Conservation (phyloP, 306 rosid genomes). For the Prosopis cineraria region DNA sequence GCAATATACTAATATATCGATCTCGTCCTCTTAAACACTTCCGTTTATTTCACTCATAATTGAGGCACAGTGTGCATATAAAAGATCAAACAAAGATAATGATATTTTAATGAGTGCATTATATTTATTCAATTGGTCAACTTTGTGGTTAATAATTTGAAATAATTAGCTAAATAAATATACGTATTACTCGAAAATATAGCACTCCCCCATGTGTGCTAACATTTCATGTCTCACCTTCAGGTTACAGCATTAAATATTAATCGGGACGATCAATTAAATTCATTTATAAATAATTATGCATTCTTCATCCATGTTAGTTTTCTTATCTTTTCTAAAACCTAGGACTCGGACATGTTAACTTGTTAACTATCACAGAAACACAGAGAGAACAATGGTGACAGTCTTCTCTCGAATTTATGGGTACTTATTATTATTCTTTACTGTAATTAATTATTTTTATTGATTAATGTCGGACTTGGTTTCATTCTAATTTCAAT, state of each 20-base stretch:
- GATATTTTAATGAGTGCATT: conserved; percentile 14
- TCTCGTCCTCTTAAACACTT: not conserved
- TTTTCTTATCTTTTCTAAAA: not conserved
- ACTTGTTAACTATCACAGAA: not conserved
- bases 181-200: not conserved
- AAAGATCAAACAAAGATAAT: not conserved
- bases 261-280: not conserved
- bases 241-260: not conserved
- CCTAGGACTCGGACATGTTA: not conserved
- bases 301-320: not conserved
- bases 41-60: not conserved
- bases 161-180: not conserved
- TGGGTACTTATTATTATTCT: not conserved
- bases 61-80: not conserved
- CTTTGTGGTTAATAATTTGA: not conserved
- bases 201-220: conserved; percentile 11
- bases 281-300: no score
- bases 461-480: not conserved
- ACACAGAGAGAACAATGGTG: not conserved
- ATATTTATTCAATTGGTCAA: not conserved
- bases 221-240: conserved; percentile 1
- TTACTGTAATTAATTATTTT: not conserved
- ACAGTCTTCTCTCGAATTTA: not conserved
- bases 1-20: not conserved
- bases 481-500: not conserved